A percentile compares a stretch with the other conserved stretches of the same genome.
These are phyloP conservation scores for Saccharomycopsis amapae DNA, from an alignment of 805 yeast genomes.

Conservation along the genomic window DNA sequence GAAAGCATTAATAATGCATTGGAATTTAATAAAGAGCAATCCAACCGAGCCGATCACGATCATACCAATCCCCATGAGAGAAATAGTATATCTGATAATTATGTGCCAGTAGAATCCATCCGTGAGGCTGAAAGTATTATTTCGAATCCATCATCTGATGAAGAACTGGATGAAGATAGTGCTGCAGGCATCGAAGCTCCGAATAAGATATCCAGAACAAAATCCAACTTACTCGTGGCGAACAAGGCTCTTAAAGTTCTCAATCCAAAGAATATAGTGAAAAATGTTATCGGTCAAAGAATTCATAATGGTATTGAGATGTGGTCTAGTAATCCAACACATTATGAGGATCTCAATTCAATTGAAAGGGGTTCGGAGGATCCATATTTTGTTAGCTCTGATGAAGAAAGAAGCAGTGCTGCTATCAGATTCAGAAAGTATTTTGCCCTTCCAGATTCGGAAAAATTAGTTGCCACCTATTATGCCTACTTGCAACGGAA, in stretches of 20 bases:
- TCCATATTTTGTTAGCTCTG: conserved; percentile 39
- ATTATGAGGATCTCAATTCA: conserved; percentile 41
- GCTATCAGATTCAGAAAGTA: conserved; percentile 54
- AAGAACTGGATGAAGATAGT: no score
- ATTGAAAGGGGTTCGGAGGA: conserved; percentile 40
- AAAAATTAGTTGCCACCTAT: conserved; percentile 57
- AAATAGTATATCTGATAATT: conserved; percentile 8
- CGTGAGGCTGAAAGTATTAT: background rate
- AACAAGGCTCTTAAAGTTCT: conserved; percentile 10
- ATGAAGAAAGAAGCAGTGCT: conserved; percentile 38
- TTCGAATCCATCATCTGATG: background rate
- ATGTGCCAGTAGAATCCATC: conserved; percentile 8
- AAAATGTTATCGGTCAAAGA: conserved; percentile 12
- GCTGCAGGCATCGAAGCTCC: no score
- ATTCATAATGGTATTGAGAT: conserved; percentile 32
- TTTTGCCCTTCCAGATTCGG: conserved; percentile 53
- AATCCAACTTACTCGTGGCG: background rate
- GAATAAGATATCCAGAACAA: background rate
- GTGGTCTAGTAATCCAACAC: conserved; percentile 59
- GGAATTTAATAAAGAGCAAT: background rate
- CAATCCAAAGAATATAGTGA: conserved; percentile 16
- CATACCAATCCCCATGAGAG: background rate
- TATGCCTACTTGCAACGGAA: conserved; percentile 61
- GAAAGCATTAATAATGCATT: conserved; percentile 15
- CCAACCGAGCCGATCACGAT: background rate